A percentile compares a stretch with the other conserved stretches of the same genome.
Evolutionary conservation across 371 early-diverging fungal genomes (phyloP).

Genomic region (Zancudomyces culisetae): DNA sequence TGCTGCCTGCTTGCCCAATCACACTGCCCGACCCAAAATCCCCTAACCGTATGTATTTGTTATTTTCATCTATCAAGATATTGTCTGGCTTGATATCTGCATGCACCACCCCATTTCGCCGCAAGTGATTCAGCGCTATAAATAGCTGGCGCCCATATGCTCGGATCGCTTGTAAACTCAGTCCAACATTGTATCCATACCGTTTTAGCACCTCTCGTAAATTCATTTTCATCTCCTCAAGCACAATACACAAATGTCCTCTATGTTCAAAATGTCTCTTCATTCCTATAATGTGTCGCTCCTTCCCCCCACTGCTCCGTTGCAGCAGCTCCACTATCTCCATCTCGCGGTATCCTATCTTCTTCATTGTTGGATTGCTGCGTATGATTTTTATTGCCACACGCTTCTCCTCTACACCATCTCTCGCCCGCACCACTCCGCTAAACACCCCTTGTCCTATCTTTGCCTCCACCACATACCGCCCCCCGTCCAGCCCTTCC

Average conservation of each 20-base stretch:
- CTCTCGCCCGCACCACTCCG: constrained; percentile 74
- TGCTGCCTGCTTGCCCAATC: not conserved
- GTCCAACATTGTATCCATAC: constrained; percentile 78
- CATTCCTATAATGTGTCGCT: constrained; percentile 69
- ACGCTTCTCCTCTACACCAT: constrained; percentile 35
- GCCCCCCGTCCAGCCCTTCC: constrained; percentile 52
- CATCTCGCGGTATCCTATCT: constrained; percentile 81
- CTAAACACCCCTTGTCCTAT: constrained; percentile 91
- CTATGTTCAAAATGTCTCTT: constrained; percentile 73
- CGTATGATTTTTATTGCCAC: constrained; percentile 95
- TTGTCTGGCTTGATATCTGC: constrained; percentile 98
- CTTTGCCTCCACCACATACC: constrained; percentile 64
- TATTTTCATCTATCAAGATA: constrained; percentile 65
- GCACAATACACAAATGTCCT: constrained; percentile 80
- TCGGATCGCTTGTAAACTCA: constrained; percentile 80
- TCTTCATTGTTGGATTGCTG: constrained; percentile 84
- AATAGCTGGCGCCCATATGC: constrained; percentile 84
- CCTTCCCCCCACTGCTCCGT: constrained; percentile 66
- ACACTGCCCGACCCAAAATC: constrained; percentile 80
- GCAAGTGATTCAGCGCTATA: constrained; percentile 59
- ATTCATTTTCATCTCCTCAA: constrained; percentile 73
- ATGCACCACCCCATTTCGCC: constrained; percentile 70
- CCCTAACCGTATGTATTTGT: constrained; percentile 67
- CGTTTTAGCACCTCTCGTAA: constrained; percentile 81
- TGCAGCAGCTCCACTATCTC: constrained; percentile 61